Conservation (phyloP, 2,329 filamentous ascomycete genomes). For the Peltaster fructicola region DNA sequence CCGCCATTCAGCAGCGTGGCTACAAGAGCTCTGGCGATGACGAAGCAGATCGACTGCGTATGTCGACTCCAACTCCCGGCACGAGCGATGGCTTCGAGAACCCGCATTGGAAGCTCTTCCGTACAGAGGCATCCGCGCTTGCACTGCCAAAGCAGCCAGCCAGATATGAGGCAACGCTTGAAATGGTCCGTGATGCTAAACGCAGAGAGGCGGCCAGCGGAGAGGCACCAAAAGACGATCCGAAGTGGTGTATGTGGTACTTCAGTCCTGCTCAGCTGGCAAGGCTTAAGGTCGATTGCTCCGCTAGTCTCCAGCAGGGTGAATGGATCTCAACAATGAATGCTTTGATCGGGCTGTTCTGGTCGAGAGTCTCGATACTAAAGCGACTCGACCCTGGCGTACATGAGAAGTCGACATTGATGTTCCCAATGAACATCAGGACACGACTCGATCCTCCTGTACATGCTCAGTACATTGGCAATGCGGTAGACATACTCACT, state of each 20-base stretch:
- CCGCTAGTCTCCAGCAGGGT: too few species aligned
- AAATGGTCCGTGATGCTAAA: conserved; percentile 4
- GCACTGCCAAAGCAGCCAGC: conserved; percentile 3
- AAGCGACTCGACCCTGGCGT: conserved; percentile 4
- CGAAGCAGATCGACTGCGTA: conserved; percentile 3
- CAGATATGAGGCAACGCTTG: conserved; percentile 2
- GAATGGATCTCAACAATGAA: conserved; percentile 10
- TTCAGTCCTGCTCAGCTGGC: conserved; percentile 6
- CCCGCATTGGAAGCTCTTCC: conserved; percentile 6
- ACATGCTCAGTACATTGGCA: conserved; percentile 6
- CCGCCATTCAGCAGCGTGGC: conserved; percentile 1
- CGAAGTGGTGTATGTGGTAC: conserved; percentile 6
- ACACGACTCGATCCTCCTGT: conserved; percentile 5
- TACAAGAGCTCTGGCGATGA: conserved; percentile 4
- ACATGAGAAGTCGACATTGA: conserved; percentile 3
- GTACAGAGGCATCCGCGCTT: conserved; percentile 5
- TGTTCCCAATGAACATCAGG: conserved; percentile 8
- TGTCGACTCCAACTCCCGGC: conserved; percentile 4
- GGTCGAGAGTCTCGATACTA: conserved; percentile 5
- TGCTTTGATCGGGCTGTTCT: conserved; percentile 8
- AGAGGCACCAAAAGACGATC: too few species aligned
- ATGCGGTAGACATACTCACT: conserved; percentile 6
- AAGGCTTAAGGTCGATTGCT: conserved; percentile 6
- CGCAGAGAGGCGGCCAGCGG: too few species aligned
- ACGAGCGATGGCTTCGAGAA: conserved; percentile 2